Base-by-base conservation (phyloP, 2,329 filamentous ascomycete genomes). In the Didymella segeticola region DNA sequence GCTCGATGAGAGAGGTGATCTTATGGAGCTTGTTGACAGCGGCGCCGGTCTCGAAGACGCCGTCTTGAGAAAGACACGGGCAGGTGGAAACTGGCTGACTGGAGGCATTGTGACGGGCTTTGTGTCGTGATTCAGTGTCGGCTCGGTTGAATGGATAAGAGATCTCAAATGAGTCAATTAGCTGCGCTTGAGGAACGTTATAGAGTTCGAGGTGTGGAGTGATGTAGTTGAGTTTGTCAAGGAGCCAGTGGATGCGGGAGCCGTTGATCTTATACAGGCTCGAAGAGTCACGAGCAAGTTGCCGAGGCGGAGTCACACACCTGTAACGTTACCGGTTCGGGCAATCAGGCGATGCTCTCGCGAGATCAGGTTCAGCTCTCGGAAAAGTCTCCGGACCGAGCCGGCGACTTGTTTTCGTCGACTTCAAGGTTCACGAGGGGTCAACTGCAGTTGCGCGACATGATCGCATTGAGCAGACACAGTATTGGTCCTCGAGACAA, bases 51-150 rank as follows among this genome's bases (percentile, higher is more conserved):
- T 57, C 19, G 49, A 46, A 29, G 54, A 19, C 41, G 51, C 43
- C 6, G 50, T 53, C 47, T 69, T 67, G 34, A 69, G 47, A 34
- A 67, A 69, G 56, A 67, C 64, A 22, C 66, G 60, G 9, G 66
- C 66, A 23, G 66, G 64, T 10, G 66, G 66, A 34, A 69, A 67
- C 59, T 68, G 64, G 57, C 64, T 68, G 30, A 69, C 56, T 56
- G 66, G 57, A 62, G 66, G 66, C 66, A 69, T 69, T 46, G 33
- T 43, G 45, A 20, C 27, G n/a, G 39, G 6, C 23, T 27, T 37
- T 17, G 36, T 50, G 10, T 41, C 26, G 19, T 38, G 8, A 15
- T 6, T 2, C 12, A 4, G 29, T 31, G 17, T 5, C 26, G 31
- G 23, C 27, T 41, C 45, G 33, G 51, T 23, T 17, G 39, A 38